Conservation (phyloP, 257 asterid genomes). For the Solanum lycopersicoides region DNA sequence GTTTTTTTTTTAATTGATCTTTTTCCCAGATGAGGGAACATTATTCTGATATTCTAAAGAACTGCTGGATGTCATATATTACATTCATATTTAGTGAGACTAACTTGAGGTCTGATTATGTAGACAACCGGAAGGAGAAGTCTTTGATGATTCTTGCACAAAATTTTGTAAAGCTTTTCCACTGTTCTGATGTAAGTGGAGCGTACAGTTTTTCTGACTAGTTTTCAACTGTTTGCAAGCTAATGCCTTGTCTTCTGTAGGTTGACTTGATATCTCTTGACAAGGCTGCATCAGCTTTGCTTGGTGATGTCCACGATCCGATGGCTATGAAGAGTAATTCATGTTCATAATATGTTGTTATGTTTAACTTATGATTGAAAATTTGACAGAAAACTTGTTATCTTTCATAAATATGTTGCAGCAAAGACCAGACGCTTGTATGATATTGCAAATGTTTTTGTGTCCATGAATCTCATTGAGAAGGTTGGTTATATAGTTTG, state of each 20-base stretch:
- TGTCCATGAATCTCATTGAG: conserved; percentile 53
- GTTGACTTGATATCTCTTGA: conserved; percentile 47
- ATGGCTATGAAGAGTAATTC: conserved; percentile 48
- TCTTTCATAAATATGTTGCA: conserved; percentile 18
- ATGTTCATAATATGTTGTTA: conserved; percentile 8
- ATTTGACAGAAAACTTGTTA: neutral
- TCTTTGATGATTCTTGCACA: conserved; percentile 49
- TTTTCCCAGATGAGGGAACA: neutral
- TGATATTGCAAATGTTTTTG: conserved; percentile 59
- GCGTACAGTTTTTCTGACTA: neutral
- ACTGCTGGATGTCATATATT: neutral
- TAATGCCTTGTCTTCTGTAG: conserved; percentile 22
- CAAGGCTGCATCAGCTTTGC: conserved; percentile 47
- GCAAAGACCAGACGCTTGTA: conserved; percentile 62
- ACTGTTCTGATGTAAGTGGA: conserved; percentile 51
- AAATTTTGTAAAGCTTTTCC: conserved; percentile 59
- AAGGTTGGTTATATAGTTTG: conserved; percentile 35
- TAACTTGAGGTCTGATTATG: conserved; percentile 8
- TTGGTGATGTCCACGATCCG: conserved; percentile 36
- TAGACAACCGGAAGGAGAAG: conserved; percentile 49
- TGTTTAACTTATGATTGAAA: neutral
- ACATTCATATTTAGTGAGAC: neutral
- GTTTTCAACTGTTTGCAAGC: neutral
- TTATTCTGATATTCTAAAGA: neutral
- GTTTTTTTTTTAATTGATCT: neutral